phyloP scores from a whole-genome alignment of 768 basidiomycete species.

The Pulveroboletus sp. region DNA sequence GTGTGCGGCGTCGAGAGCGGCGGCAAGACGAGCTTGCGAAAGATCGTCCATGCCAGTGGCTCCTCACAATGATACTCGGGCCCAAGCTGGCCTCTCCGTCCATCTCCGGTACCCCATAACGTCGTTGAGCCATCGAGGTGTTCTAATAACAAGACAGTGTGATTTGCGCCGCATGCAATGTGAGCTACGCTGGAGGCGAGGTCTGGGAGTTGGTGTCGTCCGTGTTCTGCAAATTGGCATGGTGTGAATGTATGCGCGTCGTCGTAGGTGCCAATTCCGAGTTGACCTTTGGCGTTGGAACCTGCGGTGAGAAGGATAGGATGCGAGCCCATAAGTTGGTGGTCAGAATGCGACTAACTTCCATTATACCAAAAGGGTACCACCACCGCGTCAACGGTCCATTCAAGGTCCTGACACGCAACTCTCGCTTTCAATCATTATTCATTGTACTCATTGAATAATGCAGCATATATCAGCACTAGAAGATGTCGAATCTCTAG shows the following conservation, averaged over 20 bases:
- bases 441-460: conserved; percentile 8
- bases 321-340: background rate
- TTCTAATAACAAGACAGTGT: conserved; percentile 67
- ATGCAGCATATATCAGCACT: conserved; percentile 25
- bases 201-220: conserved; percentile 24
- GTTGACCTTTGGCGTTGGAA: conserved; percentile 50
- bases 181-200: conserved; percentile 37
- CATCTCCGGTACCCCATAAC: conserved; percentile 78
- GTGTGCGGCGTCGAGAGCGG: conserved; percentile 31
- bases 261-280: conserved; percentile 37
- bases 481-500: conserved; percentile 69
- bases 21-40: conserved; percentile 47
- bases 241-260: conserved; percentile 41
- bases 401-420: too few relatives aligned
- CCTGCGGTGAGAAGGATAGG: conserved; percentile 39
- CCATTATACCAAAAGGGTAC: too few relatives aligned
- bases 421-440: background rate
- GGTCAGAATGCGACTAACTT: too few relatives aligned
- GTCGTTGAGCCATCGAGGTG: conserved; percentile 33
- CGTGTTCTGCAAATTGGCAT: conserved; percentile 31
- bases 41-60: conserved; percentile 29
- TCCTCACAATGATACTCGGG: conserved; percentile 21
- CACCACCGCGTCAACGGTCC: too few relatives aligned
- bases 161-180: conserved; percentile 74
- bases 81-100: conserved; percentile 71